Percentiles rank a stretch among this genome's conserved stretches.
phyloP scores from a whole-genome alignment of 768 basidiomycete species.

The Xanthoconium stramineum region DNA sequence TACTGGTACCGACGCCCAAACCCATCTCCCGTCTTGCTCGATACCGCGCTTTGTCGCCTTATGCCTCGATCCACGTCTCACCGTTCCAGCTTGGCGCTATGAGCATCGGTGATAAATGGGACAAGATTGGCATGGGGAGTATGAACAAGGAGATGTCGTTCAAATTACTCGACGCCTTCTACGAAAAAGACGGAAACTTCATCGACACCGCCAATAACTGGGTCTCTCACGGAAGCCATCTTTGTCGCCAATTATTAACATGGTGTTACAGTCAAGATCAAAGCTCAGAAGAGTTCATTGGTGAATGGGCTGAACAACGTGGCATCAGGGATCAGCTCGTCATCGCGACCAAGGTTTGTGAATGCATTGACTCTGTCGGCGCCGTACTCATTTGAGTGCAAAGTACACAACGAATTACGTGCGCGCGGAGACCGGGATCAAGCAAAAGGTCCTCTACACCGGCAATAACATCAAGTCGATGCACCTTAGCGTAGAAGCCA shows the following conservation, averaged over 20 bases:
- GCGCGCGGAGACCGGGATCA: slow-evolving; percentile 9
- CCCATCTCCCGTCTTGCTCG: slow-evolving; percentile 29
- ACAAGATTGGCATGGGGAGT: slow-evolving; percentile 28
- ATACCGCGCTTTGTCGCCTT: slow-evolving; percentile 35
- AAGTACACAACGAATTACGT: slow-evolving; percentile 21
- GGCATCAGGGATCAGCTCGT: slow-evolving; percentile 46
- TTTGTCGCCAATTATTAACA: background rate
- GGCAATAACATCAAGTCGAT: slow-evolving; percentile 40
- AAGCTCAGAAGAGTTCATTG: slow-evolving; percentile 50
- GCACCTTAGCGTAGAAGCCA: slow-evolving; percentile 28
- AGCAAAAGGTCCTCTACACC: slow-evolving; percentile 26
- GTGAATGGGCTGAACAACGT: slow-evolving; percentile 48
- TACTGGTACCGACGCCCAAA: slow-evolving; percentile 16
- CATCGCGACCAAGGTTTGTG: slow-evolving; percentile 40
- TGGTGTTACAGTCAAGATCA: slow-evolving; percentile 44
- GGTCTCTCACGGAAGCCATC: slow-evolving; percentile 5
- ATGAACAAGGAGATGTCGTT: slow-evolving; percentile 43
- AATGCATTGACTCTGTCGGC: too few species aligned
- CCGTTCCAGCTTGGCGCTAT: slow-evolving; percentile 42
- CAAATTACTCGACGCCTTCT: slow-evolving; percentile 37
- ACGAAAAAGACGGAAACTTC: slow-evolving; percentile 44
- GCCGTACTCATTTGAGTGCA: slow-evolving; percentile 2
- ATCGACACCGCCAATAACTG: slow-evolving; percentile 49
- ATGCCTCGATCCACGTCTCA: slow-evolving; percentile 40
- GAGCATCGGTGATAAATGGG: slow-evolving; percentile 43